A percentile compares a stretch with the other conserved stretches of the same genome.
These are phyloP conservation scores for Chytriomyces hyalinus DNA, from an alignment of 192 early-diverging fungal species.

Conservation along the genomic window DNA sequence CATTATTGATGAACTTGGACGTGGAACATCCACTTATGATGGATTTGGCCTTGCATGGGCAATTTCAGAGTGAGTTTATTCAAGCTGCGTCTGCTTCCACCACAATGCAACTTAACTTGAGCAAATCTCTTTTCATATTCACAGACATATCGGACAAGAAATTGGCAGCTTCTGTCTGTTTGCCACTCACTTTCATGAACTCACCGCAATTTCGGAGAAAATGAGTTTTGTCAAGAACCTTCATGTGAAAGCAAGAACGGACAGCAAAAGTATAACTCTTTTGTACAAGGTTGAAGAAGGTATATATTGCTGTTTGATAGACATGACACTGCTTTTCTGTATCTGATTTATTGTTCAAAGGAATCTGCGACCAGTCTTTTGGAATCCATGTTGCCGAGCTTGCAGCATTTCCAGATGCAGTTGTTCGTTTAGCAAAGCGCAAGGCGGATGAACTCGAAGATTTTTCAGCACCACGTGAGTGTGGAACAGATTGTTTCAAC, in stretches of 20 bases:
- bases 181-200: conserved; percentile 98
- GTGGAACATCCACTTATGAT: conserved; percentile 98
- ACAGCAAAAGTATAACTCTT: conserved; percentile 69
- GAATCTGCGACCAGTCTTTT: conserved; percentile 95
- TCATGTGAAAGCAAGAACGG: conserved; percentile 77
- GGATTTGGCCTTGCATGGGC: conserved; percentile 98
- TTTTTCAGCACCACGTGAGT: conserved; percentile 60
- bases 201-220: conserved; percentile 78
- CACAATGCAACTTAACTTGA: background rate
- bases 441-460: conserved; percentile 90
- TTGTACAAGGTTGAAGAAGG: conserved; percentile 88
- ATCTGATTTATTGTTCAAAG: conserved; percentile 34
- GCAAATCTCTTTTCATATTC: background rate
- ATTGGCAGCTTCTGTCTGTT: conserved; percentile 81
- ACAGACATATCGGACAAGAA: conserved; percentile 71
- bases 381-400: conserved; percentile 98
- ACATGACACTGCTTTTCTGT: conserved; percentile 9
- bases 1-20: conserved; percentile 93
- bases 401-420: conserved; percentile 84
- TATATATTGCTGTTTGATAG: conserved; percentile 35
- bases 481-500: background rate
- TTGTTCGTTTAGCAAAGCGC: conserved; percentile 80
- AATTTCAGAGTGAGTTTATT: conserved; percentile 80
- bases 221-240: conserved; percentile 81
- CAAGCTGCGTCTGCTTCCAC: background rate